A percentile compares a stretch with the other conserved stretches of the same genome.
Evolutionary conservation across 108 stramenopile genomes (phyloP).

Genomic region (Pseudonitzschia multiseries): DNA sequence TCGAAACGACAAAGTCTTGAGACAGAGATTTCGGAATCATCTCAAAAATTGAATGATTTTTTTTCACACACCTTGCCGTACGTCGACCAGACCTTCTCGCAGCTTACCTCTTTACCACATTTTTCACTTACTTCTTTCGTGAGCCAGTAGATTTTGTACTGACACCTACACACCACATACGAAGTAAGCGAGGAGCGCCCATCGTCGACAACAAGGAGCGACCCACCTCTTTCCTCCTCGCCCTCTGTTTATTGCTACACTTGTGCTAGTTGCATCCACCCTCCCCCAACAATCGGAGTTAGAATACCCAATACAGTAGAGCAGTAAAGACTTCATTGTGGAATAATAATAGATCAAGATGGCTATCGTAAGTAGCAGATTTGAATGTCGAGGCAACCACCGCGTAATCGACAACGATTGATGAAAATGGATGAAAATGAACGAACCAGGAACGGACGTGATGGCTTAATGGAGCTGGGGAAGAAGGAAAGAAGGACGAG

Average conservation of each 20-base stretch:
- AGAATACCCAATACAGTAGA: conserved; percentile 1
- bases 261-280: conserved; percentile 5
- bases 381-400: neutral
- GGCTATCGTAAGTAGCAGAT: neutral
- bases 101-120: conserved; percentile 10
- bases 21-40: no score
- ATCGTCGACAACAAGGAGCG: conserved; percentile 1
- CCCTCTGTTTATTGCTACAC: neutral
- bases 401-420: no score
- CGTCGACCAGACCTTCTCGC: neutral
- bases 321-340: neutral
- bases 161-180: neutral
- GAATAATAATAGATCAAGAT: conserved; percentile 1
- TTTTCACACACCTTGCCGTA: no score
- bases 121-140: conserved; percentile 15
- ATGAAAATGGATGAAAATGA: neutral
- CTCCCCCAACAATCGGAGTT: conserved; percentile 6
- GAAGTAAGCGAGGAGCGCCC: neutral
- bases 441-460: neutral
- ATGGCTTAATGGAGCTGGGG: no score
- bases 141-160: neutral
- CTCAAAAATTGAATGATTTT: no score
- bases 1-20: no score
- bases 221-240: neutral
- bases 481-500: no score